These are phyloP conservation scores for Hypholoma fasciculare DNA, from an alignment of 768 basidiomycete species.

Conservation along the genomic window DNA sequence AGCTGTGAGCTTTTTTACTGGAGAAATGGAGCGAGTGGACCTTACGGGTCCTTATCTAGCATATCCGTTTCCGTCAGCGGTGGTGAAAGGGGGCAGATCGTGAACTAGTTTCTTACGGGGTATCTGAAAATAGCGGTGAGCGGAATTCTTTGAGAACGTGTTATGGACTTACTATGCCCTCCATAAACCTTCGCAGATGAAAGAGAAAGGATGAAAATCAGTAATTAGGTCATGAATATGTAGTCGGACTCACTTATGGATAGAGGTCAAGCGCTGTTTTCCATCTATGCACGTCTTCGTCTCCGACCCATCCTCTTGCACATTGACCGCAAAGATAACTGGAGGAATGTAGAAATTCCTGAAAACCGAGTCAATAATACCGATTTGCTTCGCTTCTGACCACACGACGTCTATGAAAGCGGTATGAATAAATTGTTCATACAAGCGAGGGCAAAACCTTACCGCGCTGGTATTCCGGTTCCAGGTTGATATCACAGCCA, in stretches of 20 bases:
- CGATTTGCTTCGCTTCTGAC: slow-evolving; percentile 73
- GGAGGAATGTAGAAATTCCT: slow-evolving; percentile 46
- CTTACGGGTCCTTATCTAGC: slow-evolving; percentile 56
- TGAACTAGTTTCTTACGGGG: slow-evolving; percentile 33
- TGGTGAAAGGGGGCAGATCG: not conserved
- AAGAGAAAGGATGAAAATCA: not conserved
- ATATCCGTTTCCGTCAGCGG: not conserved
- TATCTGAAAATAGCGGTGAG: slow-evolving; percentile 38
- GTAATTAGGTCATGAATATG: not conserved
- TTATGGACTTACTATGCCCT: slow-evolving; percentile 52
- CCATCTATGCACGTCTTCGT: slow-evolving; percentile 74
- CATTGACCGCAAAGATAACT: slow-evolving; percentile 42
- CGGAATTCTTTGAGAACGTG: not conserved
- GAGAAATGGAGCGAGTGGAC: not conserved
- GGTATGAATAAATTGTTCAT: not conserved
- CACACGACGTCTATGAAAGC: slow-evolving; percentile 66
- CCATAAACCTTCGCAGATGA: slow-evolving; percentile 53
- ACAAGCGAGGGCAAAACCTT: slow-evolving; percentile 4
- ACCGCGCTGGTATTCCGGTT: slow-evolving; percentile 83
- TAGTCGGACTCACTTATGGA: slow-evolving; percentile 50
- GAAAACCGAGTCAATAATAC: slow-evolving; percentile 75
- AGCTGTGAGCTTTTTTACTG: not conserved
- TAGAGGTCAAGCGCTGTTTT: slow-evolving; percentile 78
- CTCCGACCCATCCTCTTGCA: slow-evolving; percentile 62
- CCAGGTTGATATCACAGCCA: slow-evolving; percentile 63